Conservation (phyloP, 495 filamentous ascomycete species). For the Staphylotrichum tortipilum region DNA sequence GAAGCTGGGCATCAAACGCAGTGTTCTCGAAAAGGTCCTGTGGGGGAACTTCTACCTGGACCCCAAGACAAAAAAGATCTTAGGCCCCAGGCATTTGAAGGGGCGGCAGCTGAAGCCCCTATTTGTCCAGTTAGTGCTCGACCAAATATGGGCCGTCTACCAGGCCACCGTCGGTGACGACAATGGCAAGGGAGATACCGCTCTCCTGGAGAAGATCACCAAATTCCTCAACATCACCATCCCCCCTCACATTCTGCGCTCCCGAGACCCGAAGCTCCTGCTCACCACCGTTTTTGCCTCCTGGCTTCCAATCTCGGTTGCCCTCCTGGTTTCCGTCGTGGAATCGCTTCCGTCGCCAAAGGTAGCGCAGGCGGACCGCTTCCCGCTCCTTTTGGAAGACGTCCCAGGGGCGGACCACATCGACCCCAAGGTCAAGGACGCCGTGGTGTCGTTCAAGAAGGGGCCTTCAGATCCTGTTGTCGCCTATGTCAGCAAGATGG, state of each 20-base stretch:
- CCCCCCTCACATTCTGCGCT: conserved; percentile 73
- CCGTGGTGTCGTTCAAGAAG: conserved; percentile 73
- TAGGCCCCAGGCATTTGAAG: conserved; percentile 87
- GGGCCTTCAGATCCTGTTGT: conserved; percentile 65
- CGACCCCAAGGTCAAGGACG: conserved; percentile 56
- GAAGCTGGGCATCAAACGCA: conserved; percentile 90
- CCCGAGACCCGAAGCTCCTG: conserved; percentile 72
- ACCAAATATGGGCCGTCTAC: conserved; percentile 96
- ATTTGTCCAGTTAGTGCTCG: conserved; percentile 95
- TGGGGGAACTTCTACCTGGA: conserved; percentile 98
- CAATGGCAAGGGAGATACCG: conserved; percentile 75
- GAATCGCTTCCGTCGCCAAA: conserved; percentile 86
- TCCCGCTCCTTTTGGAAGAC: conserved; percentile 68
- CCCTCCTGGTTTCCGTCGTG: conserved; percentile 82
- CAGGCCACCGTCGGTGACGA: conserved; percentile 76
- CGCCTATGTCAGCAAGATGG: conserved; percentile 98
- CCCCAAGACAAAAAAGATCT: conserved; percentile 89
- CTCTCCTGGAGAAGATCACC: conserved; percentile 84
- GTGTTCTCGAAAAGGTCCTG: conserved; percentile 84
- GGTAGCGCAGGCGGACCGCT: conserved; percentile 69
- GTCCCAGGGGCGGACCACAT: conserved; percentile 71
- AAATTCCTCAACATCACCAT: conserved; percentile 81
- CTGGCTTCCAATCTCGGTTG: conserved; percentile 92
- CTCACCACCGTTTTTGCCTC: conserved; percentile 77
- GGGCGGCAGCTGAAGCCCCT: conserved; percentile 86